Conservation (phyloP, 208 protist species). For the Trypanosoma scelopori region DNA sequence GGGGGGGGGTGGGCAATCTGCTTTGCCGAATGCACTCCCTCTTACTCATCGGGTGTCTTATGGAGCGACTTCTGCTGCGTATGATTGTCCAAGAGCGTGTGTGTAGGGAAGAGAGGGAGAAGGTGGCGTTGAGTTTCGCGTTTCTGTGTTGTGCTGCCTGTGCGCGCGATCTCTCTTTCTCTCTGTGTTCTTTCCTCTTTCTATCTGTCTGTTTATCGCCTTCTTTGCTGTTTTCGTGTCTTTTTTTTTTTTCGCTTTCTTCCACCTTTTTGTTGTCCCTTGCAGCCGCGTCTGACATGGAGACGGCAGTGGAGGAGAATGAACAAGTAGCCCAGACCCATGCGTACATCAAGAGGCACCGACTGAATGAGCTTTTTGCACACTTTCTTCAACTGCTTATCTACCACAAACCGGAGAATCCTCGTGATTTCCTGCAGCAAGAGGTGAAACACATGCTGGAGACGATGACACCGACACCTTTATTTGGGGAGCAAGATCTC, state of each 20-base stretch:
- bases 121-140: too few species aligned
- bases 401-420: slow-evolving; percentile 81
- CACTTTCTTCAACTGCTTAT: slow-evolving; percentile 88
- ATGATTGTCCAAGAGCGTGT: too few species aligned
- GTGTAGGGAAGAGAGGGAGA: too few species aligned
- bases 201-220: not conserved
- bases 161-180: too few species aligned
- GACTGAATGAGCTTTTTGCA: slow-evolving; percentile 82
- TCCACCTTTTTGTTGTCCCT: too few species aligned
- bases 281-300: not conserved
- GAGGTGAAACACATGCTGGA: slow-evolving; percentile 76
- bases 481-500: slow-evolving; percentile 86
- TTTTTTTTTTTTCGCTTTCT: not conserved
- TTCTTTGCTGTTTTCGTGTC: not conserved
- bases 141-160: too few species aligned
- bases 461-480: slow-evolving; percentile 54
- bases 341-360: slow-evolving; percentile 79
- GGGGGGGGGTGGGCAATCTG: too few species aligned
- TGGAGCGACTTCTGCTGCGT: too few species aligned
- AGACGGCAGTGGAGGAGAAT: slow-evolving; percentile 13
- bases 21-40: too few species aligned
- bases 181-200: not conserved
- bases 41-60: too few species aligned
- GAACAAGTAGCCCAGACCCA: slow-evolving; percentile 39
- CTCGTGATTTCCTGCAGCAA: slow-evolving; percentile 67